Conservation (phyloP, 495 filamentous ascomycete genomes). For the Aspergillus sclerotiicarbonarius region DNA sequence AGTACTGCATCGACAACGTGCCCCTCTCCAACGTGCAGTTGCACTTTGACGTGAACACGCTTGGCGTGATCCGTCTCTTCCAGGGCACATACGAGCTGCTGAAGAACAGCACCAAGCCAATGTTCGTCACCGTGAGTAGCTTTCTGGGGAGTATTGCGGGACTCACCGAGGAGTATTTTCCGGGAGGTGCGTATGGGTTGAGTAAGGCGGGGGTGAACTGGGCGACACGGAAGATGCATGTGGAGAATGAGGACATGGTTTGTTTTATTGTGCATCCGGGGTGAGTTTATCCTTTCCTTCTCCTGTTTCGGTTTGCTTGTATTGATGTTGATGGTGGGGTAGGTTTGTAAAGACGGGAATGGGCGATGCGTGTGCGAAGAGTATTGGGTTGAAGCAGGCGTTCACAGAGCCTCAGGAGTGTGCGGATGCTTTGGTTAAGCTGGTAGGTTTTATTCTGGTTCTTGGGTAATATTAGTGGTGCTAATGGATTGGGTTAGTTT, state of each 20-base stretch:
- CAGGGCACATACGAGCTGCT: background rate
- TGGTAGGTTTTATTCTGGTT: background rate
- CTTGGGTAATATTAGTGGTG: background rate
- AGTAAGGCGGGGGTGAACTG: constrained; percentile 4
- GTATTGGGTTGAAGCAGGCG: background rate
- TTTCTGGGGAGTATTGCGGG: constrained; percentile 1
- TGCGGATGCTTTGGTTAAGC: background rate
- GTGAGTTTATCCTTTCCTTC: background rate
- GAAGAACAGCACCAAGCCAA: background rate
- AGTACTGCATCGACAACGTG: background rate
- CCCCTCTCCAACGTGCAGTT: background rate
- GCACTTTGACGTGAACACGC: constrained; percentile 2
- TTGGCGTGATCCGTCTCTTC: constrained; percentile 3
- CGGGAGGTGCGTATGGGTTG: background rate
- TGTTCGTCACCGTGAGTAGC: constrained; percentile 1
- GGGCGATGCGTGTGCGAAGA: background rate
- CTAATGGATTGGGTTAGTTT: background rate
- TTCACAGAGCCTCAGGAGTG: background rate
- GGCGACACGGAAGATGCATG: constrained; percentile 3
- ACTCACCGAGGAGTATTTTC: background rate
- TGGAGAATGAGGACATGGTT: background rate
- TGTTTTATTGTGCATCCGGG: constrained; percentile 3
- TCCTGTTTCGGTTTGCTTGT: background rate
- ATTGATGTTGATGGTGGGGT: background rate
- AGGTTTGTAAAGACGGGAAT: constrained; percentile 1